Evolutionary conservation across 1,139 yeast genomes (phyloP).

Genomic region (Magnusiomyces sp.): DNA sequence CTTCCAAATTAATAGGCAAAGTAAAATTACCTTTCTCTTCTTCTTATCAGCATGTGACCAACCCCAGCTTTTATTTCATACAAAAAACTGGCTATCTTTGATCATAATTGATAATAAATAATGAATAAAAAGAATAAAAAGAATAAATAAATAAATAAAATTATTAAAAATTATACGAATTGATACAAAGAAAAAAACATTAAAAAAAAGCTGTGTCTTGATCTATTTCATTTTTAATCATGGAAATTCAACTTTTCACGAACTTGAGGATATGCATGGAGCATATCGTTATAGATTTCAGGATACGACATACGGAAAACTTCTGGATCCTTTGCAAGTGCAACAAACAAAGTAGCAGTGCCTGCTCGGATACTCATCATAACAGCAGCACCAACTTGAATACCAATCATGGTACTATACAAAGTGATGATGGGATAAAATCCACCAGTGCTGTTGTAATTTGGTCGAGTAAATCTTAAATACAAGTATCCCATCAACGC

Average conservation of each 20-base stretch:
- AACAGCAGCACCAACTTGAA: slow-evolving; percentile 68
- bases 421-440: slow-evolving; percentile 73
- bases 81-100: too few species aligned
- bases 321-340: slow-evolving; percentile 82
- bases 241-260: slow-evolving; percentile 33
- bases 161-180: too few species aligned
- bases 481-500: slow-evolving; percentile 66
- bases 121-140: too few species aligned
- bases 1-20: too few species aligned
- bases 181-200: too few species aligned
- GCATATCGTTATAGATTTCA: slow-evolving; percentile 61
- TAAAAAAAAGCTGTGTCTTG: too few species aligned
- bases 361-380: slow-evolving; percentile 75
- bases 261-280: slow-evolving; percentile 69
- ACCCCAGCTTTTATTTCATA: too few species aligned
- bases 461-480: slow-evolving; percentile 64
- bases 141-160: too few species aligned
- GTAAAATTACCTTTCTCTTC: too few species aligned
- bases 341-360: slow-evolving; percentile 76
- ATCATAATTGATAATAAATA: too few species aligned
- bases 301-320: slow-evolving; percentile 72
- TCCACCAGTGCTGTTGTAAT: slow-evolving; percentile 55
- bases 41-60: too few species aligned
- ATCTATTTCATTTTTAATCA: too few species aligned
- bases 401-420: slow-evolving; percentile 63